Conservation (phyloP, 768 basidiomycete genomes). For the Phylloporus arenicola region DNA sequence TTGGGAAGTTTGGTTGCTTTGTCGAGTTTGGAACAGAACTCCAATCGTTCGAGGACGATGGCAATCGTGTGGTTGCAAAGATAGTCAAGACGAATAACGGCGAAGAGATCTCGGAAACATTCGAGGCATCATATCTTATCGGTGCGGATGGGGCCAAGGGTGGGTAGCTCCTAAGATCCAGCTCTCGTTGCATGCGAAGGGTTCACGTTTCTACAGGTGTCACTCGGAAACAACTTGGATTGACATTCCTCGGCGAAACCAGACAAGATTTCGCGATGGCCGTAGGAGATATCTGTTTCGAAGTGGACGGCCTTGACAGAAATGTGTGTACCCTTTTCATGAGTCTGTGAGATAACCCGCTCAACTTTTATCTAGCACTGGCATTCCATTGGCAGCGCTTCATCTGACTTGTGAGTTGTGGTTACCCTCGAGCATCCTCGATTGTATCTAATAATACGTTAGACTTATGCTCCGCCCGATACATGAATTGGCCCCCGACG, state of each 20-base stretch:
- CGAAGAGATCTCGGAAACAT: constrained; percentile 23
- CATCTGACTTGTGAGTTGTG: constrained; percentile 4
- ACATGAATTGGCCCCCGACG: constrained; percentile 7
- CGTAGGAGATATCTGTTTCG: constrained; percentile 37
- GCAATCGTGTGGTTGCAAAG: constrained; percentile 34
- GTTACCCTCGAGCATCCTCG: not conserved
- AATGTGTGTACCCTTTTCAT: constrained; percentile 13
- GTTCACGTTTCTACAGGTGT: constrained; percentile 19
- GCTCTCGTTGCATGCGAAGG: not conserved
- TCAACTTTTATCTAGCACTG: constrained; percentile 10
- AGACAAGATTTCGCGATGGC: constrained; percentile 23
- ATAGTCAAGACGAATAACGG: constrained; percentile 27
- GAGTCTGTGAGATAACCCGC: too few relatives aligned
- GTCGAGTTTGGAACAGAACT: constrained; percentile 45
- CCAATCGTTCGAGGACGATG: constrained; percentile 36
- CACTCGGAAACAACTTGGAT: constrained; percentile 36
- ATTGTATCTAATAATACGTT: not conserved
- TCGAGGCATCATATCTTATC: constrained; percentile 31
- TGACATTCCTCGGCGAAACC: constrained; percentile 41
- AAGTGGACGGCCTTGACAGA: constrained; percentile 26
- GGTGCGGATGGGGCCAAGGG: constrained; percentile 39
- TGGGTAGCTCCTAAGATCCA: not conserved
- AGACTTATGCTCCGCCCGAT: constrained; percentile 3
- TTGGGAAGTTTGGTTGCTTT: constrained; percentile 19
- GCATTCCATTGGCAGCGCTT: constrained; percentile 16